Percentiles rank a stretch among this genome's conserved stretches.
Conservation (phyloP, 768 basidiomycete species). For the Wakefieldia striispora region DNA sequence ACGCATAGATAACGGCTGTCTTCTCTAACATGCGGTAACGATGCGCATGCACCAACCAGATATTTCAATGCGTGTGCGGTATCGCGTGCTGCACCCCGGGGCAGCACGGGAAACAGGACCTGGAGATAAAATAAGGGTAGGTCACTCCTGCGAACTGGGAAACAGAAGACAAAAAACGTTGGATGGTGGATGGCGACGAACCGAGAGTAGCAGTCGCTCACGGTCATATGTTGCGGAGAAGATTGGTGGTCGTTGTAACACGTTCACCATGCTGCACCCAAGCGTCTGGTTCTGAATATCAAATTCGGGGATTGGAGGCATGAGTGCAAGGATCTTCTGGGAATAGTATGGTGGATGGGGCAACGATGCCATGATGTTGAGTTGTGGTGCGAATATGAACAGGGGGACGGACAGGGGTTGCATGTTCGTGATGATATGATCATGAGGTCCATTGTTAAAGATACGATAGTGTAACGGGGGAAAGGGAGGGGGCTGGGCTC, state of each 20-base stretch:
- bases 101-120: too few species aligned
- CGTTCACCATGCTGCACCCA: constrained; percentile 7
- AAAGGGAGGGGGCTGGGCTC: neutral
- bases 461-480: constrained; percentile 11
- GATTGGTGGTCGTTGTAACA: neutral
- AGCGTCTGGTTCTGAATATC: constrained; percentile 6
- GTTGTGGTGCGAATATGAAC: constrained; percentile 1
- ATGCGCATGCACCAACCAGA: too few species aligned
- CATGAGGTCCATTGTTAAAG: neutral
- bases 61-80: too few species aligned
- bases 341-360: constrained; percentile 3
- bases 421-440: constrained; percentile 3
- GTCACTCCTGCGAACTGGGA: too few species aligned
- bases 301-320: constrained; percentile 12
- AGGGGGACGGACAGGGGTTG: neutral
- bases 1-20: too few species aligned
- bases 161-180: too few species aligned
- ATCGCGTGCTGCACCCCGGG: too few species aligned
- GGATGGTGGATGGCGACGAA: too few species aligned
- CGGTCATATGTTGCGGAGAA: constrained; percentile 12
- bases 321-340: neutral
- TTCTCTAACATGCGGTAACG: too few species aligned
- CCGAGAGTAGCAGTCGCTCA: neutral
- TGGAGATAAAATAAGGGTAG: too few species aligned
- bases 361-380: too few species aligned